Evolutionary conservation across 2,329 filamentous ascomycete genomes (phyloP).

Genomic region (Penicillium sp.): DNA sequence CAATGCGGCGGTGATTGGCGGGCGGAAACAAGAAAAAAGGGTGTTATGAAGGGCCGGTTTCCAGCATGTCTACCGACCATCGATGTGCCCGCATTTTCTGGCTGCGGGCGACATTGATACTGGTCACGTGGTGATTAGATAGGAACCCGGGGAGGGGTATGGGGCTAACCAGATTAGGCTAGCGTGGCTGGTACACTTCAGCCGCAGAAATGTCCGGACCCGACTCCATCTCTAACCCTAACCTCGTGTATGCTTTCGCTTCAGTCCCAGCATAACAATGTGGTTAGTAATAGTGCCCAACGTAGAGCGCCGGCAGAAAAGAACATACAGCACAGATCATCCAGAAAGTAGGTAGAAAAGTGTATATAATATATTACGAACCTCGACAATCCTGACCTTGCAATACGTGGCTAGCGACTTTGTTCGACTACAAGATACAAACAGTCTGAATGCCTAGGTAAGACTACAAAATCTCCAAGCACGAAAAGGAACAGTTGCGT

Average conservation of each 20-base stretch:
- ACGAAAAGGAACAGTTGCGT: not conserved
- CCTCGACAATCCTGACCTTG: no score
- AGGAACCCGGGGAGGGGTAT: not conserved
- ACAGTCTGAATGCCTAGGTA: no score
- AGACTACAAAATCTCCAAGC: not conserved
- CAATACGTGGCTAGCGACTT: not conserved
- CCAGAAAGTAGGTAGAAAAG: no score
- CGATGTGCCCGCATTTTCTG: slow-evolving; percentile 19
- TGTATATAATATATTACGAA: no score
- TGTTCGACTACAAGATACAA: not conserved
- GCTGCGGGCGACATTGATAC: slow-evolving; percentile 2
- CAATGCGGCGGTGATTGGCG: slow-evolving; percentile 35
- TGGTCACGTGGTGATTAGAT: slow-evolving; percentile 26
- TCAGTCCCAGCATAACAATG: no score
- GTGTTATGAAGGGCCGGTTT: slow-evolving; percentile 43
- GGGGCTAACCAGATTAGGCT: not conserved
- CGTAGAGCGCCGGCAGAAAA: no score
- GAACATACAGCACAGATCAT: no score
- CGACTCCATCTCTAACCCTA: no score
- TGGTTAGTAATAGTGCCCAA: no score
- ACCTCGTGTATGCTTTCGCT: no score
- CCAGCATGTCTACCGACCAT: slow-evolving; percentile 24
- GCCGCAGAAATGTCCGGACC: no score
- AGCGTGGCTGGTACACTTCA: not conserved
- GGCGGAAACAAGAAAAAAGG: slow-evolving; percentile 31